These are phyloP conservation scores for Microglena sp. DNA, from an alignment of 139 green algal genomes.

Conservation along the genomic window DNA sequence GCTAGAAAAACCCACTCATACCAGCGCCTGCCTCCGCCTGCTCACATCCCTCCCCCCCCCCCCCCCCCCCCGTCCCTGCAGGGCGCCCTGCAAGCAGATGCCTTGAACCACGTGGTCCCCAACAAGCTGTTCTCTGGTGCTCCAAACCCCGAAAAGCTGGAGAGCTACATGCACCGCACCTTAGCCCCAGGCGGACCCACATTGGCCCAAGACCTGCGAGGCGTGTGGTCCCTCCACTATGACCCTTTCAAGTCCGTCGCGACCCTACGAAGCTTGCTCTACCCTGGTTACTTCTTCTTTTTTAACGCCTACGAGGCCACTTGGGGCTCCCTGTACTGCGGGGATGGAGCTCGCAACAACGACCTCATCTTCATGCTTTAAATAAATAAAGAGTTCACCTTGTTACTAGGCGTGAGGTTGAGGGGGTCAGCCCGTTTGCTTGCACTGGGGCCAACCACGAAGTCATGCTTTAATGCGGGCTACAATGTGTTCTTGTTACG, in stretches of 20 bases:
- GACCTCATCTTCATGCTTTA: slow-evolving; percentile 76
- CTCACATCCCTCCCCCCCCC: background rate
- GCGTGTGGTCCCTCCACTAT: slow-evolving; percentile 51
- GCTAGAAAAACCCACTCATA: too few relatives aligned
- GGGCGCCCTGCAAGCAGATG: slow-evolving; percentile 36
- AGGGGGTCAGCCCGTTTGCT: too few relatives aligned
- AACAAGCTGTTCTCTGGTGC: slow-evolving; percentile 50
- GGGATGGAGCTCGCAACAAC: slow-evolving; percentile 56
- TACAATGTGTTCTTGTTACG: too few relatives aligned
- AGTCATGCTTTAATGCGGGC: too few relatives aligned
- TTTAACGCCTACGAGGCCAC: slow-evolving; percentile 43
- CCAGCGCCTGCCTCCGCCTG: background rate
- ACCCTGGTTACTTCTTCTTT: slow-evolving; percentile 65
- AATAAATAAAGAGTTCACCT: too few relatives aligned
- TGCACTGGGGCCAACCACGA: too few relatives aligned
- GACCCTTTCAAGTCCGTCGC: slow-evolving; percentile 49
- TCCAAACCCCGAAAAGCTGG: slow-evolving; percentile 63
- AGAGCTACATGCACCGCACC: slow-evolving; percentile 45
- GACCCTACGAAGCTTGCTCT: slow-evolving; percentile 38
- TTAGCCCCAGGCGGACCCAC: slow-evolving; percentile 15
- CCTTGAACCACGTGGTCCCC: slow-evolving; percentile 41
- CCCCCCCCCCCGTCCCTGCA: slow-evolving; percentile 9
- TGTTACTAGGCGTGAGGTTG: too few relatives aligned
- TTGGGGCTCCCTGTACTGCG: slow-evolving; percentile 56
- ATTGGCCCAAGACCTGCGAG: slow-evolving; percentile 47